Base-by-base conservation (phyloP, 2,329 filamentous ascomycete species). In the Rutstroemia sp. region DNA sequence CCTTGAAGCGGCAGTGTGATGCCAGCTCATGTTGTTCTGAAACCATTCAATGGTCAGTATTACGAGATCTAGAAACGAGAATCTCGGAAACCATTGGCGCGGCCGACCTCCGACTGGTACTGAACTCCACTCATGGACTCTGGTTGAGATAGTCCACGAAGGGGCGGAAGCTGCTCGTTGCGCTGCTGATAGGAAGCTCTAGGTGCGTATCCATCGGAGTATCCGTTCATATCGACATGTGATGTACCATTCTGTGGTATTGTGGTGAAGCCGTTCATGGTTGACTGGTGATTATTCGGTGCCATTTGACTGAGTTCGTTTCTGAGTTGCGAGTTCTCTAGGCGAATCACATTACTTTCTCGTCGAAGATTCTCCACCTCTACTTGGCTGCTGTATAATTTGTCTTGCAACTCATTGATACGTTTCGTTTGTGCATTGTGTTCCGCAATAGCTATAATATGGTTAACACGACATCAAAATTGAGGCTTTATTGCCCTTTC, bases 101-200 rank as follows among this genome's bases (percentile, higher is more conserved):
- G 42, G 38, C 38, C 23, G n/a, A 51, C 39, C n/a, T 51, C 49
- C 17, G 55, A 48, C 34, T 68, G 65, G 57, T 86, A 86, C 65
- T 85, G 82, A 5, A 86, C 81, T 2, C 83, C 83, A 1, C 80
- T 83, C 83, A 86, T 86, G 1, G 80, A 80, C 21, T 86, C 82
- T 1, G 82, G 78, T 34, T 53, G 60, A 19, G 54, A 48, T 30
- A 64, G 62, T 36, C 59, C 60, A 23, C 45, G 38, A 38, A 56
- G 54, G 23, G 55, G 47, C 49, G 61, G 61, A 38, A 85, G 71
- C 63, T 63, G 62, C 44, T 66, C 64, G 6, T 48, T 47, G 2
- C 55, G 59, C 27, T 51, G 46, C 16, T 42, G 44, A 30, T 56
- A 56, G 2, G 47, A 46, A 21, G n/a, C 12, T 40, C 54, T 38